Evolutionary conservation across 192 early-diverging fungal species (phyloP).

Genomic region (Coemansia aciculifera): DNA sequence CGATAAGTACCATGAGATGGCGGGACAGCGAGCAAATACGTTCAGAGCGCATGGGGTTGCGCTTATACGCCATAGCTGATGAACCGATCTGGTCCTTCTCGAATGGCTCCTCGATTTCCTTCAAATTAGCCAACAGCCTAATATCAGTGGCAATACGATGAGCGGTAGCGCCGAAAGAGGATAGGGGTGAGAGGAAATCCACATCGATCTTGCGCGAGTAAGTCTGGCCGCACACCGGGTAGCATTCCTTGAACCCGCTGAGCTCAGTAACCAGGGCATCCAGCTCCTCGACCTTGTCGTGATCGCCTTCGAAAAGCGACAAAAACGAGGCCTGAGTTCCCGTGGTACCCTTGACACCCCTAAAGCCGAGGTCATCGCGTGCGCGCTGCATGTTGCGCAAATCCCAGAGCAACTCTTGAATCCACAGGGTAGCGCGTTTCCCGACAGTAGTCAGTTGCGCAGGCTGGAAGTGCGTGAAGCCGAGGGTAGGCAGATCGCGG

Average conservation of each 20-base stretch:
- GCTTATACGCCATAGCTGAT: slow-evolving; percentile 99
- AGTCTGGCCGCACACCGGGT: slow-evolving; percentile 95
- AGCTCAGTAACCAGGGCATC: slow-evolving; percentile 89
- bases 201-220: slow-evolving; percentile 98
- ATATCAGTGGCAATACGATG: slow-evolving; percentile 98
- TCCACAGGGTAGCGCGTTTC: slow-evolving; percentile 94
- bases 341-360: slow-evolving; percentile 98
- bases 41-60: slow-evolving; percentile 99
- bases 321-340: slow-evolving; percentile 98
- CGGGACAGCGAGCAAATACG: slow-evolving; percentile 94
- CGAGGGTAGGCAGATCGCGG: slow-evolving; percentile 87
- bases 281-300: slow-evolving; percentile 89
- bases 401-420: slow-evolving; percentile 96
- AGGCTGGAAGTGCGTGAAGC: slow-evolving; percentile 99
- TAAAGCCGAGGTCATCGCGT: slow-evolving; percentile 84
- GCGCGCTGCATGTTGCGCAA: slow-evolving; percentile 89
- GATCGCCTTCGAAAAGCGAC: slow-evolving; percentile 90
- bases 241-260: slow-evolving; percentile 79
- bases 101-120: slow-evolving; percentile 99
- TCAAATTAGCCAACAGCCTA: slow-evolving; percentile 90
- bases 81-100: slow-evolving; percentile 99
- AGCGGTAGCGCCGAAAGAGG: slow-evolving; percentile 92
- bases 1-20: slow-evolving; percentile 89
- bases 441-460: slow-evolving; percentile 98
- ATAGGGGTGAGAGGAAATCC: slow-evolving; percentile 81